Conservation (phyloP, 192 early-diverging fungal species). For the Coemansia biformis region DNA sequence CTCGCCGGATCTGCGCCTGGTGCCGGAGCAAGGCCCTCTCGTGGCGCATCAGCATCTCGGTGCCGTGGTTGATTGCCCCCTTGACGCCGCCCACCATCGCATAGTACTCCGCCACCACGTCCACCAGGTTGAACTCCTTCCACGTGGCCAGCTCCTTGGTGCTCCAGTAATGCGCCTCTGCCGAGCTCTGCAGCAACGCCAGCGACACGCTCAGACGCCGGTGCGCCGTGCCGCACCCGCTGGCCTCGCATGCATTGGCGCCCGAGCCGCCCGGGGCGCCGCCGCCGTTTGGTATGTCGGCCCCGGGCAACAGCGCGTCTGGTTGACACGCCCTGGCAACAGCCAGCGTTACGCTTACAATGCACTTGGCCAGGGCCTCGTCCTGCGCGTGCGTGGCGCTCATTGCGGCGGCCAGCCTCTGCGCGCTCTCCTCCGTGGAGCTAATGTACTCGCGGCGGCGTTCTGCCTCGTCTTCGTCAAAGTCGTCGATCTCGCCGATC, state of each 20-base stretch:
- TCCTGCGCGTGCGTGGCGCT: conserved; percentile 31
- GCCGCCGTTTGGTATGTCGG: background rate
- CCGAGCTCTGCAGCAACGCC: conserved; percentile 29
- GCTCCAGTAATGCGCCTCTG: conserved; percentile 41
- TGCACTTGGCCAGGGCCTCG: conserved; percentile 26
- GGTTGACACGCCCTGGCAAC: conserved; percentile 23
- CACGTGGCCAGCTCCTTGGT: conserved; percentile 41
- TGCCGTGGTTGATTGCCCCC: conserved; percentile 42
- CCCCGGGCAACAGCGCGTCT: conserved; percentile 5
- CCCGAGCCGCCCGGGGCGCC: background rate
- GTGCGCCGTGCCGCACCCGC: conserved; percentile 6
- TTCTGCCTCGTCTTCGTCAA: conserved; percentile 47
- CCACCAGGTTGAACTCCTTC: conserved; percentile 41
- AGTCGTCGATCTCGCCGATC: conserved; percentile 42
- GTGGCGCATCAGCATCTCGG: conserved; percentile 38
- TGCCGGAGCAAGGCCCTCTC: conserved; percentile 41
- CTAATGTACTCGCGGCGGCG: conserved; percentile 38
- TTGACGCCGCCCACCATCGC: conserved; percentile 36
- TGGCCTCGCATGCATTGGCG: background rate
- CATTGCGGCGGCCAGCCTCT: conserved; percentile 22
- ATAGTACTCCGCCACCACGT: conserved; percentile 32
- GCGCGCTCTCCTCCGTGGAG: conserved; percentile 24
- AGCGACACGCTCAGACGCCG: conserved; percentile 34
- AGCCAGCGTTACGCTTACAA: conserved; percentile 29
- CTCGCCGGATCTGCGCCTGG: conserved; percentile 19